phyloP scores from a whole-genome alignment of 2,329 filamentous ascomycete species.

The Apiospora aurea region DNA sequence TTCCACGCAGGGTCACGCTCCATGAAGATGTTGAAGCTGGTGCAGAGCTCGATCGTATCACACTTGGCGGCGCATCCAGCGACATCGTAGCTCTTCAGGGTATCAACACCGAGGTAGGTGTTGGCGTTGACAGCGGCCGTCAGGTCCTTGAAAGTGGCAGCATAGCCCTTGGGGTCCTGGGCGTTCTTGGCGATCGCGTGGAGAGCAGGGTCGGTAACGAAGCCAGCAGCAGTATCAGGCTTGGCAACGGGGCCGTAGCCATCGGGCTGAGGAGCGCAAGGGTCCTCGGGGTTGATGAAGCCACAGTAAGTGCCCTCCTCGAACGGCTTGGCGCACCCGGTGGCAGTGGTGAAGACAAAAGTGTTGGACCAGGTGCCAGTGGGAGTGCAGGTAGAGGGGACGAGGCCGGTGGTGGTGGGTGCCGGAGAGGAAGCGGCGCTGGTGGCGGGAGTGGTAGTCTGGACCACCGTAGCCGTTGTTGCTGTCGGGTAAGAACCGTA shows the following conservation, averaged over 20 bases:
- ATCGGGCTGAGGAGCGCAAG: constrained; percentile 45
- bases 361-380: constrained; percentile 29
- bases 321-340: constrained; percentile 39
- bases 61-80: constrained; percentile 31
- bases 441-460: neutral
- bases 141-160: constrained; percentile 40
- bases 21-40: constrained; percentile 35
- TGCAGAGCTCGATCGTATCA: constrained; percentile 31
- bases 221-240: constrained; percentile 25
- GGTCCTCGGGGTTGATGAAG: constrained; percentile 46
- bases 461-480: neutral
- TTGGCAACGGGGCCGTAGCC: constrained; percentile 26
- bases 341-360: constrained; percentile 32
- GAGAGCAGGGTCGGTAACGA: constrained; percentile 24
- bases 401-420: constrained; percentile 20
- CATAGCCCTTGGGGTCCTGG: constrained; percentile 33
- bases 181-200: constrained; percentile 29
- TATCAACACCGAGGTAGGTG: constrained; percentile 36
- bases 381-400: constrained; percentile 28
- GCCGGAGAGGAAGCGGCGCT: neutral
- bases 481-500: neutral
- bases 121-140: constrained; percentile 32
- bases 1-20: constrained; percentile 36
- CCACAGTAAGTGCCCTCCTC: constrained; percentile 45
- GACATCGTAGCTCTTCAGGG: constrained; percentile 33